A percentile compares a stretch with the other conserved stretches of the same genome.
Conservation (phyloP, 352 stramenopile species). For the Aphanomyces euteiches region DNA sequence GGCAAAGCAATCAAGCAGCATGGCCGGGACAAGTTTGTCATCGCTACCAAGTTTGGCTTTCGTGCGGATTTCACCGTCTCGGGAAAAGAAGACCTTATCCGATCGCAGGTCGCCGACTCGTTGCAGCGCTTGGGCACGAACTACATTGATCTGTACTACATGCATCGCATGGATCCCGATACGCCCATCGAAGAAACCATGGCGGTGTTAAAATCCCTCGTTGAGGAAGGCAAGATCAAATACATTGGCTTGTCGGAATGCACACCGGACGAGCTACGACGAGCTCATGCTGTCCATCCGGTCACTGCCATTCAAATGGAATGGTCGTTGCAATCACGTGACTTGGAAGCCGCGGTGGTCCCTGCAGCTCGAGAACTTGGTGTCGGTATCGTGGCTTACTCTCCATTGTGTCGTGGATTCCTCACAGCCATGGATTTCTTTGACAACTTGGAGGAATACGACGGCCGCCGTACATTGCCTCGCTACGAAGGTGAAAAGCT, state of each 20-base stretch:
- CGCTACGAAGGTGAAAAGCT: constrained; percentile 21
- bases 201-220: constrained; percentile 29
- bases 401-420: constrained; percentile 27
- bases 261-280: constrained; percentile 21
- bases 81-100: constrained; percentile 54
- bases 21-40: constrained; percentile 55
- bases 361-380: constrained; percentile 27
- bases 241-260: constrained; percentile 36
- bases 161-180: constrained; percentile 53
- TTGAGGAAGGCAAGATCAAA: constrained; percentile 34
- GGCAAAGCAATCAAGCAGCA: constrained; percentile 51
- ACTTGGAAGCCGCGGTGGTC: constrained; percentile 30
- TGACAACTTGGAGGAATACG: constrained; percentile 8
- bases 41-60: constrained; percentile 70
- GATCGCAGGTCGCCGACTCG: constrained; percentile 53
- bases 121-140: constrained; percentile 55
- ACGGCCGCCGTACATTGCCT: constrained; percentile 15
- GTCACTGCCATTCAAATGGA: constrained; percentile 35
- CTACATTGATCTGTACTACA: constrained; percentile 68
- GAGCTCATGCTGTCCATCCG: constrained; percentile 34
- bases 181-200: constrained; percentile 75
- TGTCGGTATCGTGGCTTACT: constrained; percentile 33
- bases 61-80: constrained; percentile 40
- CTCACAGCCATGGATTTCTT: constrained; percentile 15
- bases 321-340: constrained; percentile 26